Evolutionary conservation across 75 land plant species (phyloP).

Genomic region (Chamaecyparis obtusa): DNA sequence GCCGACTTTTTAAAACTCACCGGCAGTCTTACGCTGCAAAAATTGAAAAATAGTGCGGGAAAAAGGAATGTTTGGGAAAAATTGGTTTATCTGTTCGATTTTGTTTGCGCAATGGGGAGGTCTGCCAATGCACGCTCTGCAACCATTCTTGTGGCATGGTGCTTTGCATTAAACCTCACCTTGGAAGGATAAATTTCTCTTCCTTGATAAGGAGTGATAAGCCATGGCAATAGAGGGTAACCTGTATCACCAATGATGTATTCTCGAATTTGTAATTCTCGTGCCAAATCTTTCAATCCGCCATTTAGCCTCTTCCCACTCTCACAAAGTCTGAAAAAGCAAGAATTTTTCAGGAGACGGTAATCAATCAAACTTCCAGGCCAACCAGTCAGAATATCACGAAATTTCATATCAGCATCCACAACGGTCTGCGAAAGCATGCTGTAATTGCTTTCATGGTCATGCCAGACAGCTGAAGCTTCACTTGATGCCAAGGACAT

Average conservation of each 20-base stretch:
- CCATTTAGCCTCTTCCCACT: slow-evolving; percentile 71
- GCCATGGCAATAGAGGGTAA: slow-evolving; percentile 93
- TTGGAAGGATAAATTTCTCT: slow-evolving; percentile 25
- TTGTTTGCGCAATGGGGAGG: no score
- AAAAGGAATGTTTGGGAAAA: no score
- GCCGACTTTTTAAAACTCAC: no score
- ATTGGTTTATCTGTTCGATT: no score
- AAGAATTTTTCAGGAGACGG: slow-evolving; percentile 57
- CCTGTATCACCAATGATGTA: slow-evolving; percentile 67
- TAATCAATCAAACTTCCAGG: slow-evolving; percentile 80
- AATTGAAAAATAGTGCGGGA: no score
- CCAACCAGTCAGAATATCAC: slow-evolving; percentile 89
- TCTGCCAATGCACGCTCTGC: slow-evolving; percentile 58
- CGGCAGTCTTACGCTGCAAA: no score
- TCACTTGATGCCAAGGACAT: slow-evolving; percentile 86
- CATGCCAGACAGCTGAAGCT: slow-evolving; percentile 87
- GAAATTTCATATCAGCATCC: slow-evolving; percentile 74
- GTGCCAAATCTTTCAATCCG: slow-evolving; percentile 22
- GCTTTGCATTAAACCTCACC: slow-evolving; percentile 41
- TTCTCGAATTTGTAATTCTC: slow-evolving; percentile 54
- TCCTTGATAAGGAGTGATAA: slow-evolving; percentile 66
- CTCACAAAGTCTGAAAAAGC: slow-evolving; percentile 74
- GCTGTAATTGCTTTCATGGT: slow-evolving; percentile 78
- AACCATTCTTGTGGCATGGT: slow-evolving; percentile 35
- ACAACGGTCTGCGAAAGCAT: slow-evolving; percentile 84